These are phyloP conservation scores for Fusarium nelsonii DNA, from an alignment of 2,329 filamentous ascomycete species.

Conservation along the genomic window DNA sequence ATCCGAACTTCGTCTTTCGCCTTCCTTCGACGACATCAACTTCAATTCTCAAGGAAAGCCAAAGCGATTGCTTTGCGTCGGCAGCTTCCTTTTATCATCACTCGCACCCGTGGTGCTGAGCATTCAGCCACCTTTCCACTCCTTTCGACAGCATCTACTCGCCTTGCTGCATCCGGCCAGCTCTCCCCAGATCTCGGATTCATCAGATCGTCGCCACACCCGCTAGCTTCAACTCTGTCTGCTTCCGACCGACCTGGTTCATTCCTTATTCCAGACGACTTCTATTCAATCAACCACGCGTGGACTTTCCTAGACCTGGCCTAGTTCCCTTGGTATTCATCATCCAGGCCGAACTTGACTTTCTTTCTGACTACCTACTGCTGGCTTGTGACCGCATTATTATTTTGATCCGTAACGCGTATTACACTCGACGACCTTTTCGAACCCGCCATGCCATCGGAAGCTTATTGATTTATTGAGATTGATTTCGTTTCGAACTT, in stretches of 20 bases:
- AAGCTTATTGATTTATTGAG: constrained; percentile 30
- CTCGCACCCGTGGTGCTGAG: constrained; percentile 50
- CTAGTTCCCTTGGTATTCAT: constrained; percentile 14
- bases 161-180: constrained; percentile 45
- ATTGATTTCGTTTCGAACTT: constrained; percentile 26
- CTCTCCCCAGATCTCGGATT: constrained; percentile 35
- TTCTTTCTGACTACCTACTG: constrained; percentile 4
- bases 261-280: constrained; percentile 33
- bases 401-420: constrained; percentile 34
- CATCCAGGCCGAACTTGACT: constrained; percentile 21
- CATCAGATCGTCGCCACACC: constrained; percentile 33
- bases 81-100: constrained; percentile 19
- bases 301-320: constrained; percentile 13
- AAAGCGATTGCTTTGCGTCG: constrained; percentile 15
- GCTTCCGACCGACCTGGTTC: constrained; percentile 35
- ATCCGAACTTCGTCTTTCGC: constrained; percentile 16
- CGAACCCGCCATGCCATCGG: constrained; percentile 47
- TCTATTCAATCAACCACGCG: constrained; percentile 25
- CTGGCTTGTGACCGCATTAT: constrained; percentile 18
- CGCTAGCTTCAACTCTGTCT: constrained; percentile 37
- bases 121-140: constrained; percentile 39
- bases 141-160: constrained; percentile 37
- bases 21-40: constrained; percentile 22
- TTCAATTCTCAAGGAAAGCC: constrained; percentile 3
- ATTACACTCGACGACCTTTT: constrained; percentile 18